Base-by-base conservation (phyloP, 1,284 basidiomycete species). In the Sporisorium scitamineum region DNA sequence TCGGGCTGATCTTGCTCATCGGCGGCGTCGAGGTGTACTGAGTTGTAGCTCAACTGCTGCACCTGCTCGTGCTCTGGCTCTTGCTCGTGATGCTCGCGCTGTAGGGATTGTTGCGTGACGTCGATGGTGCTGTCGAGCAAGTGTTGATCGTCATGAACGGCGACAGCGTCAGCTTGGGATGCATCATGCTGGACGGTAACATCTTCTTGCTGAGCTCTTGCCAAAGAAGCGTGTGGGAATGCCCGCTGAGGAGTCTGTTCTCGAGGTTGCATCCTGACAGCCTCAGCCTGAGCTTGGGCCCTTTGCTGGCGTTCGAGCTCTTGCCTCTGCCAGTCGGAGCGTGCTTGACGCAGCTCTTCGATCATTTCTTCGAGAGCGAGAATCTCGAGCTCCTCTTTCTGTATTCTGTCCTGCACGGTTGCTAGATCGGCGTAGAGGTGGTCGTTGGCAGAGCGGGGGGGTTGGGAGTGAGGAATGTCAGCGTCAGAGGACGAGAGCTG, bases 351-450 rank as follows among this genome's bases (percentile, higher is more conserved):
- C 14, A 83, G 58, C 50, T 84, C 83, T 29, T 61, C 47, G 9
- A 78, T 74, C 77, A 83, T 79, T 48, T 78, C 79, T 31, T 83
- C 81, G 27, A 85, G 71, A 6, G 84, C 84, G n/a, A 85, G 62
- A 24, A 84, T 76, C 54, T 85, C 84, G 62, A 85, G 82, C 24
- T 81, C 71, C 54, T 85, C 84, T 26, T 77, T 76, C 44, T 81
- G 69, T 10, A 81, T 71, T 29, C 64, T 72, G 22, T 78, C 74
- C 53, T 72, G 59, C 18, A 83, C 41, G 9, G 54, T 41, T 7
- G 50, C 32, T 9, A 79, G 65, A 42, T 77, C 61, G 14, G 52
- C 31, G 2, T 60, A 61, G 9, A 62, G 29, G 22, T 70, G 61
- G 39, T 62, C 44, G 20, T 31, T 51, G 18, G 53, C 59, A 31